These are phyloP conservation scores for Gaertneriomyces sp. DNA, from an alignment of 192 early-diverging fungal species.

Conservation along the genomic window DNA sequence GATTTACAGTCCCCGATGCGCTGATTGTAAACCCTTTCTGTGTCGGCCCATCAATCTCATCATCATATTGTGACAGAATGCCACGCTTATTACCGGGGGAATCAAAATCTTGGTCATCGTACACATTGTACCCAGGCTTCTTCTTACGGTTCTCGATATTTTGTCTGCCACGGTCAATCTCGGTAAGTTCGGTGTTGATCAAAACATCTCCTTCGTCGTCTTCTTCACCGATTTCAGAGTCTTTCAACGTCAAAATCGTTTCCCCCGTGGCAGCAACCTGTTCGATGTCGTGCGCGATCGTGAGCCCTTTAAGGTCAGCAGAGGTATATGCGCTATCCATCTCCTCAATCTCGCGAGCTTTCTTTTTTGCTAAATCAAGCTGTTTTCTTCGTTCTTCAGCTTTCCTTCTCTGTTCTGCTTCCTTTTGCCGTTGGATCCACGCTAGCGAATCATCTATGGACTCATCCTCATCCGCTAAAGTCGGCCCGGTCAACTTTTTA, in stretches of 20 bases:
- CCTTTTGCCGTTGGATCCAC: conserved; percentile 63
- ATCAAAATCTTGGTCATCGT: conserved; percentile 66
- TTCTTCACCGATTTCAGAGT: conserved; percentile 66
- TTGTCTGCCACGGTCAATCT: conserved; percentile 62
- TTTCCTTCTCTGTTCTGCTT: conserved; percentile 46
- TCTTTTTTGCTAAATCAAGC: conserved; percentile 35
- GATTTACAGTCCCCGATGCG: conserved; percentile 44
- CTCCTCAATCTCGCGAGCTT: conserved; percentile 35
- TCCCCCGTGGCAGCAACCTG: conserved; percentile 70
- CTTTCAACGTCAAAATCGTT: conserved; percentile 82
- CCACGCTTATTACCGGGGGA: conserved; percentile 46
- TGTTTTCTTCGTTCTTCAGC: conserved; percentile 44
- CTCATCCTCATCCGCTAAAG: conserved; percentile 62
- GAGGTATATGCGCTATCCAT: conserved; percentile 30
- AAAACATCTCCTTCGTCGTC: conserved; percentile 72
- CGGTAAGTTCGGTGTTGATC: conserved; percentile 63
- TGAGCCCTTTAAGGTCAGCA: conserved; percentile 66
- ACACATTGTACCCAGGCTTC: conserved; percentile 62
- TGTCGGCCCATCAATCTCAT: conserved; percentile 52
- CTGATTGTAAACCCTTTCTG: conserved; percentile 54
- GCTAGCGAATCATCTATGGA: conserved; percentile 50
- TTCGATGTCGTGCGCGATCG: conserved; percentile 67
- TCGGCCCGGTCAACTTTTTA: conserved; percentile 58
- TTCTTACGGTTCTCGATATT: conserved; percentile 73
- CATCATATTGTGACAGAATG: conserved; percentile 76